These are phyloP conservation scores for Monosporozyma unispora DNA, from an alignment of 805 yeast genomes.

Conservation along the genomic window DNA sequence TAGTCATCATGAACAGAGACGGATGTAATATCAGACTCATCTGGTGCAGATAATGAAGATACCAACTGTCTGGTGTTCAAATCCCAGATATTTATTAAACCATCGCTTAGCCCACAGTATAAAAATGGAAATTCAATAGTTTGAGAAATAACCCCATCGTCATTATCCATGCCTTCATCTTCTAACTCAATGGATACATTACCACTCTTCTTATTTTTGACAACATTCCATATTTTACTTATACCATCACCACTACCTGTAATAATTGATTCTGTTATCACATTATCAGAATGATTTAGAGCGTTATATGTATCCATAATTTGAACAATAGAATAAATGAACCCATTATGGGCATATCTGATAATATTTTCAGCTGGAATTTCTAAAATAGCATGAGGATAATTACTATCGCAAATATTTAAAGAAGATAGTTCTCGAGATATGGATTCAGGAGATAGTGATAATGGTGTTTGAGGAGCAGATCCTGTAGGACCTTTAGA, in stretches of 20 bases:
- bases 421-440: not conserved
- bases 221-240: constrained; percentile 68
- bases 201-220: constrained; percentile 10
- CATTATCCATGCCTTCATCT: constrained; percentile 37
- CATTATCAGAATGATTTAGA: not conserved
- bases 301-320: constrained; percentile 1
- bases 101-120: constrained; percentile 74
- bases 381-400: constrained; percentile 41
- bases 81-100: constrained; percentile 79
- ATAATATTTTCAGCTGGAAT: constrained; percentile 58
- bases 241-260: constrained; percentile 90
- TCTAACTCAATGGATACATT: constrained; percentile 9
- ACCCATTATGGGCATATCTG: constrained; percentile 86
- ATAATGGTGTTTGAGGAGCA: constrained; percentile 7
- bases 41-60: constrained; percentile 33
- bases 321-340: constrained; percentile 56
- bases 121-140: constrained; percentile 55
- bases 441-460: not conserved
- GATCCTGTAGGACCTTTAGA: constrained; percentile 78
- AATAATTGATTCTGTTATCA: constrained; percentile 34
- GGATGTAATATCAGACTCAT: constrained; percentile 47
- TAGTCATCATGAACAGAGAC: constrained; percentile 25
- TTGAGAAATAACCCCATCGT: constrained; percentile 65
- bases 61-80: constrained; percentile 68
- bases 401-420: constrained; percentile 1